Base-by-base conservation (phyloP, 2,329 filamentous ascomycete species). In the Epichloe brachyelytri region DNA sequence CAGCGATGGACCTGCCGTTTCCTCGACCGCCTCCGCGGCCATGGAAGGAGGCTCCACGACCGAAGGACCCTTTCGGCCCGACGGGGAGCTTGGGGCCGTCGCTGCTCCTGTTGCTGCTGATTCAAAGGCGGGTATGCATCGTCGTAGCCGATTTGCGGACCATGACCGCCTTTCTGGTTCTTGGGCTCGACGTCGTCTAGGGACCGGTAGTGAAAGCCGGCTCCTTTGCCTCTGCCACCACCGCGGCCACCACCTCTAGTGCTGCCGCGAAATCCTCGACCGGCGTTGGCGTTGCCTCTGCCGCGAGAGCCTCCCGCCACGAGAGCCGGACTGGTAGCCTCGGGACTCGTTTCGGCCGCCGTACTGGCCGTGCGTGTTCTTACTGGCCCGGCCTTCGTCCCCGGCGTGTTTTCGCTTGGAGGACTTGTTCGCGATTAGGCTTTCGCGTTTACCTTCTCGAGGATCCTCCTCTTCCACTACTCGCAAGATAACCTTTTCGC, bases 401-500 rank as follows among this genome's bases (percentile, higher is more conserved):
- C 57, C 78, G 30, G 78, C 76, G 40, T 74, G 73, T 20, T 76
- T 78, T 57, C 83, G 78, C 59, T 83, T 83, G 52, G 75, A 69
- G 37, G 71, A 67, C 61, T 77, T 84, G 60, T 78, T 82, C 34
- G 76, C 72, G 56, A 80, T 80, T 17, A 78, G 68, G 59, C 75
- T 78, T 58, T 86, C 80, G 60, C 80, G 82, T 55, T 80, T 77
- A 55, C 78, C 79, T 59, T 85, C 81, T 22, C 69, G 66, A 3
- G 71, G 69, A 48, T 81, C 70, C 55, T 91, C 86, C 49, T 82
- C 74, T 64, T 95, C 88, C 45, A 97, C 88, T 46, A 97, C 83
- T 2, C 86, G 79, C 48, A 97, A 69, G 56, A 93, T 75, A 15
- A 88, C 80, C 70, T 94, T 95, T 68, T 97, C 90, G 17, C 86